Evolutionary conservation across 441 rosid species (phyloP).

Genomic region (Mallotus japonicus): DNA sequence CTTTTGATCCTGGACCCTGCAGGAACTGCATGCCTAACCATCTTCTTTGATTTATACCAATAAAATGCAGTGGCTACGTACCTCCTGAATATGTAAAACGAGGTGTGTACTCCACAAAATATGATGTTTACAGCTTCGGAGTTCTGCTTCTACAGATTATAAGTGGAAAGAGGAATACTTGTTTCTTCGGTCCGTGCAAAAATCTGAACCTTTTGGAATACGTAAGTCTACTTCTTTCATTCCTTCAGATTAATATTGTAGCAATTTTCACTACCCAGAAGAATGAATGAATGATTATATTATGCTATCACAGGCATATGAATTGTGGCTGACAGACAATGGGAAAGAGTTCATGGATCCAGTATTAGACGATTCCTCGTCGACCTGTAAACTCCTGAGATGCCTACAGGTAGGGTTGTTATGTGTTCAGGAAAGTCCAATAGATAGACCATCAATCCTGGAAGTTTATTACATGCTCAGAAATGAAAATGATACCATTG

Average conservation of each 20-base stretch:
- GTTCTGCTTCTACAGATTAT: constrained; percentile 33
- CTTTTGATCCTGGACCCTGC: too few species aligned
- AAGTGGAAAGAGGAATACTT: constrained; percentile 20
- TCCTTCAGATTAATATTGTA: too few species aligned
- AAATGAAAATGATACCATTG: constrained; percentile 13
- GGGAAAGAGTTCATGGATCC: constrained; percentile 19
- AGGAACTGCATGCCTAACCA: background rate
- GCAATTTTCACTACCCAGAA: too few species aligned
- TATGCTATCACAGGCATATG: constrained; percentile 21
- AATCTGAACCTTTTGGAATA: constrained; percentile 19
- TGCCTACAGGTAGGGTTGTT: constrained; percentile 25
- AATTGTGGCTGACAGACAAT: constrained; percentile 4
- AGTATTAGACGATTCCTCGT: constrained; percentile 20
- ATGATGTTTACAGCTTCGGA: constrained; percentile 38
- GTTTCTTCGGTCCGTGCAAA: constrained; percentile 16
- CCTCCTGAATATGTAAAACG: constrained; percentile 25
- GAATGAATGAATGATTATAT: too few species aligned
- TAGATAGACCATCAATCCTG: constrained; percentile 31
- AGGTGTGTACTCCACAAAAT: constrained; percentile 36
- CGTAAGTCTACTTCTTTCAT: constrained; percentile 10
- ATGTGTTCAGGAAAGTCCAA: constrained; percentile 23
- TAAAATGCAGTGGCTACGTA: constrained; percentile 18
- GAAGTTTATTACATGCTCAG: constrained; percentile 27
- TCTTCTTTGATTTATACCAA: background rate
- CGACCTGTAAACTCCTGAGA: constrained; percentile 15